Base-by-base conservation (phyloP, 768 basidiomycete species). In the Hysterangium stoloniferum region DNA sequence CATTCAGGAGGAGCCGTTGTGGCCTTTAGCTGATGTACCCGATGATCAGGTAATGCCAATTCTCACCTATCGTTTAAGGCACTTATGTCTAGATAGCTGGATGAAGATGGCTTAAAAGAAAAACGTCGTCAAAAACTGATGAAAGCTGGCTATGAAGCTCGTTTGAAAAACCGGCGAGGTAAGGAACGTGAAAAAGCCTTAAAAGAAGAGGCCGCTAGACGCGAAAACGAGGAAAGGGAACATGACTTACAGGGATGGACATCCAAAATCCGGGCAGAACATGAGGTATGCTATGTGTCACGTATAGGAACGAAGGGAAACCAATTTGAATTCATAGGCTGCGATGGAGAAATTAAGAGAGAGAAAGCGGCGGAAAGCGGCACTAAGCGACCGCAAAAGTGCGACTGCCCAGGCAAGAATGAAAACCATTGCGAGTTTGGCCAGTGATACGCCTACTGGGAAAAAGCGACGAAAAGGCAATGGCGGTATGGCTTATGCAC, bases 381-480 rank as follows among this genome's bases (percentile, higher is more conserved):
- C 92, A 12, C 68, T 98, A 41, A 82, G 75, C 25, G 93, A 99
- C 63, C 71, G 96, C 45, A 96, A 97, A 68, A 92, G 90, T 57
- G 90, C 94, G 11, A 94, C 91, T 15, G 84, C 94, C 0, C 96
- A 98, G 65, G 88, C 86, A 27, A 71, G 94, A 56, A 96, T 97
- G 95, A 95, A 95, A 70, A 88, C 79, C 55, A 96, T 99, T 31
- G 91, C 95, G 1, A 85, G 79, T 40, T 71, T 99, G 33, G 95
- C 96, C 0, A 82, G 82, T 2, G 96, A 98, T 53, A 87, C 90
- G 36, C 76, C 83, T 2, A 75, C 85, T 11, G 71, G 84, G 1
- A 90, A 86, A 68, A 92, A 88, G 72, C 86, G 87, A 62, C 80
- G 87, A 47, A 93, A 89, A 69, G 83, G 71, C 6, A 82, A 78